Base-by-base conservation (phyloP, 306 rosid species). In the Vigna mungo region DNA sequence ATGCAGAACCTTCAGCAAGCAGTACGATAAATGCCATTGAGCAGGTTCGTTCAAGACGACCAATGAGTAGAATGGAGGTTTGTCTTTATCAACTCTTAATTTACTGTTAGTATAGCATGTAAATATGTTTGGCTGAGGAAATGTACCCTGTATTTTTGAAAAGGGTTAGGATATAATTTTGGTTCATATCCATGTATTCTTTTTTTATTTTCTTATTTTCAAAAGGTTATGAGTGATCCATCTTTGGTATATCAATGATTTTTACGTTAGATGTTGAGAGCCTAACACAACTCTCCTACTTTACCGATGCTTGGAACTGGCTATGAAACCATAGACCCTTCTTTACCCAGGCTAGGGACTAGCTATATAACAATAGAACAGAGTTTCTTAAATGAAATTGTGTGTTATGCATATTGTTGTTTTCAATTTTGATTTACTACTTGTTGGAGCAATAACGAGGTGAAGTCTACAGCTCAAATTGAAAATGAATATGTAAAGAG, bases 61-160 rank as follows among this genome's bases (percentile, higher is more conserved):
- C 99, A 6, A 96, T 96, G 97, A 96, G 99, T 85, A 92, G 97
- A 82, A 92, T 85, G 78, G 99, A 96, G 92, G 99, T 92, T 60
- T 84, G 91, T 81, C 68, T 63, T 72, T 82, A 70, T 60, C 54
- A 59, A 58, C 21, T 68, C 74, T 75, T 55, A 12, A 55, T 63
- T 56, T 53, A 37, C 56, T 52, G 41, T 71, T 43, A 23, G 76
- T 58, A 36, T 48, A 46, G 41, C 63, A 55, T 66, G 52, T 44
- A 47, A 67, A 46, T 25, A 63, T 61, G 9, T 36, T 55, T 55
- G 70, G 54, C 49, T 58, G 43, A 59, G 66, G 59, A 43, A 48
- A 67, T 53, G 54, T 51, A 76, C 30, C 54, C 12, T 58, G 21
- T 39, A 63, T 46, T 79, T 79, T 39, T 78, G 1, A 36, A 36